Evolutionary conservation across 441 rosid genomes (phyloP).

Genomic region (Jatropha podagrica): DNA sequence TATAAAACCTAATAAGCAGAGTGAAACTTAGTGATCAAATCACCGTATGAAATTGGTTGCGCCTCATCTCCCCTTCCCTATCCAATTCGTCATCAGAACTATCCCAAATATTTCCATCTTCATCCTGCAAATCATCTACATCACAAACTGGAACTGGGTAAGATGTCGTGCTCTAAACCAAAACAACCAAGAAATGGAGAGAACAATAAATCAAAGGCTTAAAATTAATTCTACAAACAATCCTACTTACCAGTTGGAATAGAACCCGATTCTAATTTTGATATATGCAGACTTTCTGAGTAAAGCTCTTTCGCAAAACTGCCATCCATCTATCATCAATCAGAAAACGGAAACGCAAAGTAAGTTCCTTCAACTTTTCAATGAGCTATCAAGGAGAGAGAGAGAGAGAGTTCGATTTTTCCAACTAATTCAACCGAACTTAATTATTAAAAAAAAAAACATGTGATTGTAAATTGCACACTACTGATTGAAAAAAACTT

Average conservation of each 20-base stretch:
- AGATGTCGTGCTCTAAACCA: too few relatives aligned
- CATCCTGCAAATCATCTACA: conserved; percentile 26
- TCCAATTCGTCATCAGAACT: conserved; percentile 47
- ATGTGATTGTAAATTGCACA: too few relatives aligned
- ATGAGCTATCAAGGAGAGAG: too few relatives aligned
- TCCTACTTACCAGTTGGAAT: conserved; percentile 19
- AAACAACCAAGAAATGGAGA: too few relatives aligned
- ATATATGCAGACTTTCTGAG: conserved; percentile 39
- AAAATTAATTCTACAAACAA: neutral
- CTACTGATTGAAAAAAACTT: too few relatives aligned
- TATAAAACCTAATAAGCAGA: neutral
- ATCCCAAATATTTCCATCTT: conserved; percentile 45
- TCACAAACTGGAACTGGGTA: conserved; percentile 16
- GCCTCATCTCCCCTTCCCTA: conserved; percentile 50
- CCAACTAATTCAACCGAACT: neutral
- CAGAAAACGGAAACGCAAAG: neutral
- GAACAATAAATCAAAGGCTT: neutral
- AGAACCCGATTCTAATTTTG: conserved; percentile 27
- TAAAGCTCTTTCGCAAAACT: conserved; percentile 49
- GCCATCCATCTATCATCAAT: conserved; percentile 38
- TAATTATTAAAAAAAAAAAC: too few relatives aligned
- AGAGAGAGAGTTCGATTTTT: too few relatives aligned
- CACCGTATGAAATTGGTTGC: conserved; percentile 50
- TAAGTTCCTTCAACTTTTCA: neutral
- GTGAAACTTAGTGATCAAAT: conserved; percentile 4